These are phyloP conservation scores for Phaseolus coccineus DNA, from an alignment of 331 rosid genomes.

Conservation along the genomic window DNA sequence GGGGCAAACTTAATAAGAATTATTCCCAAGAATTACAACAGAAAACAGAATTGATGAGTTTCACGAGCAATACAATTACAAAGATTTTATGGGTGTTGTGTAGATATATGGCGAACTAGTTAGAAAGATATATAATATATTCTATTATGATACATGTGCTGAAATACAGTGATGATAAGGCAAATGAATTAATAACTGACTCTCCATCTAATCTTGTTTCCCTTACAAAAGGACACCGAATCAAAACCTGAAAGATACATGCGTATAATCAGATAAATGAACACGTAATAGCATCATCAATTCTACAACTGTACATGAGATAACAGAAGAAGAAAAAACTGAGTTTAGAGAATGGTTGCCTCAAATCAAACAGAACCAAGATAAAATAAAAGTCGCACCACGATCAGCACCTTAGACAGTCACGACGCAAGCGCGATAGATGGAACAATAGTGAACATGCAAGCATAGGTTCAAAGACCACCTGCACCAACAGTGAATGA, in stretches of 20 bases:
- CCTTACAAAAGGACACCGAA: constrained; percentile 33
- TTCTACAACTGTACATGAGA: constrained; percentile 13
- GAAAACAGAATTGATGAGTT: constrained; percentile 16
- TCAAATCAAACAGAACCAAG: constrained; percentile 41
- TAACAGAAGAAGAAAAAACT: not conserved
- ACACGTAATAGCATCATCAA: constrained; percentile 7
- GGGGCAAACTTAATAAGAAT: not conserved
- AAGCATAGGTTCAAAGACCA: constrained; percentile 58
- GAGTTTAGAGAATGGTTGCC: constrained; percentile 7
- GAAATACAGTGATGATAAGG: constrained; percentile 3
- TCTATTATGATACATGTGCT: constrained; percentile 4
- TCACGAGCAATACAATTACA: not conserved
- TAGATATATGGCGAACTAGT: constrained; percentile 14
- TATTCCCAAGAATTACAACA: constrained; percentile 23
- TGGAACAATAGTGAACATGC: constrained; percentile 54
- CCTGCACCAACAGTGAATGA: constrained; percentile 55
- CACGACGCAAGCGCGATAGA: constrained; percentile 46
- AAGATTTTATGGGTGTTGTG: not conserved
- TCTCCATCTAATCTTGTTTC: constrained; percentile 32
- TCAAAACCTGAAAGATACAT: constrained; percentile 42
- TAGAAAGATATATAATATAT: not conserved
- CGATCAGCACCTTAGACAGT: constrained; percentile 42
- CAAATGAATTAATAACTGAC: constrained; percentile 18
- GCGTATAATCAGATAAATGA: constrained; percentile 15
- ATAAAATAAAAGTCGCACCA: constrained; percentile 47